Evolutionary conservation across 345 rosid species (phyloP), one percentile per base, ranked within the genome.

Genomic region (Theobroma cacao): DNA sequence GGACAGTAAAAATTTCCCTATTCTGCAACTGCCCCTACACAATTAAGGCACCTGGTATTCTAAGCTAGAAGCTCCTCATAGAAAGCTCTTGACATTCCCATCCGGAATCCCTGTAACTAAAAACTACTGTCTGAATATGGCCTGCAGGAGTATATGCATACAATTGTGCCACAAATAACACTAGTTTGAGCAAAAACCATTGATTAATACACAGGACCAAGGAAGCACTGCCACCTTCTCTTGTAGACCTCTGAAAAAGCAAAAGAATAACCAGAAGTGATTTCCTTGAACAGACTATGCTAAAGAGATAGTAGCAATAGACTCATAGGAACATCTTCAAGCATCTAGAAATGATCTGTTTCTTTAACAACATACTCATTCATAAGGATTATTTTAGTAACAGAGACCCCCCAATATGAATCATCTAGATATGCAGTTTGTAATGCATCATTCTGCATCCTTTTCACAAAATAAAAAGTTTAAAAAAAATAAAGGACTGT

Each of bases 11-110:
- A 31, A 63, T 28, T 60, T 31, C 45, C 70, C 59, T 45, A 28
- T 30, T 41, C 71, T 41, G 31, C 70, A 75, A 43, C 68, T 48
- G 70, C 43, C 26, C 78, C 12, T 48, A 34, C 45, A 34, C 63
- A 33, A 33, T 11, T 10, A 66, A 38, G 50, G 72, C 72, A n/a
- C 34, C 45, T 33, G 40, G 30, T 33, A 30, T 30, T 28, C 60
- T 69, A 26, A 43, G 18, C 50, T 38, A 65, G 3, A 65, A 4
- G 28, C 18, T 30, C 59, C 75, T 18, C 38, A 48, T 17, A 22
- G 38, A 70, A 53, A 53, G 41, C 47, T 73, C 58, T 52, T 12
- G 5, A 47, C 38, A 7, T 69, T 28, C 56, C 55, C 74, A 41
- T 33, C 20, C 15, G 33, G 20, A 61, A 15, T 61, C 38, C n/a